Evolutionary conservation across 2,329 filamentous ascomycete species (phyloP).

Genomic region (Metarhizium album): DNA sequence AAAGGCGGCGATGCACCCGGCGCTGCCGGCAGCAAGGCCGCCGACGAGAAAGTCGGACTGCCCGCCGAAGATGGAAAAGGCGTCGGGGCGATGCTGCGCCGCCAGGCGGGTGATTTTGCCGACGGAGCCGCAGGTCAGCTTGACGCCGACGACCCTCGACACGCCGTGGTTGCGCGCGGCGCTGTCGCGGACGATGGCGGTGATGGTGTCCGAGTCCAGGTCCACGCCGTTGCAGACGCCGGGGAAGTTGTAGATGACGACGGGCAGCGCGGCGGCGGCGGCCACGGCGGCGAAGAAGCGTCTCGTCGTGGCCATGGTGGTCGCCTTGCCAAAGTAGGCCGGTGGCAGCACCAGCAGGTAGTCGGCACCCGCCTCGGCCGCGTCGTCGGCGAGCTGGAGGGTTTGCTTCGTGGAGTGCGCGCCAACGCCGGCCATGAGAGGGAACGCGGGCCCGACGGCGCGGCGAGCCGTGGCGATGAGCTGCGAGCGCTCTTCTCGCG

Average conservation of each 20-base stretch:
- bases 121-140: constrained; percentile 64
- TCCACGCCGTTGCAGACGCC: constrained; percentile 57
- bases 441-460: constrained; percentile 75
- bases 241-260: constrained; percentile 66
- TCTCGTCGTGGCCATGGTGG: constrained; percentile 28
- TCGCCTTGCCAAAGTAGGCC: constrained; percentile 27
- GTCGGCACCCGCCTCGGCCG: constrained; percentile 23
- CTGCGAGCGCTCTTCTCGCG: constrained; percentile 45
- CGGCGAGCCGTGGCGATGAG: constrained; percentile 56
- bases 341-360: constrained; percentile 11
- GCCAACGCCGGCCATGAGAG: constrained; percentile 63
- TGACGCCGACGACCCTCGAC: constrained; percentile 57
- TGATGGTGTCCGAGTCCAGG: constrained; percentile 55
- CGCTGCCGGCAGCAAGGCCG: constrained; percentile 45
- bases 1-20: constrained; percentile 51
- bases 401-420: constrained; percentile 55
- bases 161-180: constrained; percentile 11
- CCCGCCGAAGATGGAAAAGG: constrained; percentile 60
- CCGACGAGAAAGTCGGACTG: constrained; percentile 63
- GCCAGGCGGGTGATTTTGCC: constrained; percentile 57
- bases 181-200: constrained; percentile 14
- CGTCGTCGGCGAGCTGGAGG: constrained; percentile 48
- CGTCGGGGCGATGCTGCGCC: constrained; percentile 35
- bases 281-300: constrained; percentile 31
- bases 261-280: constrained; percentile 45